Evolutionary conservation across 2,329 filamentous ascomycete species (phyloP), one percentile per base, ranked within the genome.

Genomic region (Blastomyces silverae): DNA sequence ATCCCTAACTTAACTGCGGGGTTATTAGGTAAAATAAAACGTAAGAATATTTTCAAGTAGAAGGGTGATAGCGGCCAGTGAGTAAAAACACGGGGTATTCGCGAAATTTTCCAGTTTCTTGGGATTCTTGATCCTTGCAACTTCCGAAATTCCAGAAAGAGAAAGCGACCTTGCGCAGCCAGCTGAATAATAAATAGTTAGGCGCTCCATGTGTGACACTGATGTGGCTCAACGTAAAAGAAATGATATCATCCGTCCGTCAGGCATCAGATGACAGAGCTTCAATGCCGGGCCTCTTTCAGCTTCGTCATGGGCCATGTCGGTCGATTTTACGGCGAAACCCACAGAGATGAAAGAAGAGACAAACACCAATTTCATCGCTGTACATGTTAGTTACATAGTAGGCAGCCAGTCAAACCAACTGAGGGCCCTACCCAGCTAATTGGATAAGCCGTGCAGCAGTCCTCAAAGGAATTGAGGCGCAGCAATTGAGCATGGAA

Each of bases 381-480:
- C 3, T 37, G 34, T n/a, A n/a, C n/a, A n/a, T n/a, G n/a, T n/a
- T n/a, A n/a, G n/a, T n/a, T n/a, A n/a, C n/a, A n/a, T n/a, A n/a
- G n/a, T 37, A 37, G 15, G 42, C 17, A n/a, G 42, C 42, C 42
- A 20, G 42, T 46, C 42, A 17, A 20, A 37, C 2, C 10, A 6
- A 15, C 10, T 52, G 48, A 52, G n/a, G n/a, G 48, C n/a, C 28
- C 11, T 52, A 28, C n/a, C 77, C 77, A 79, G 39, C 77, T 77
- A 42, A 79, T 71, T 13, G 69, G 71, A 62, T 79, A 28, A 5
- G 1, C 22, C 25, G 13, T 52, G 48, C 48, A 52, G 48, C 2
- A 52, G 4, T 3, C 7, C 48, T 1, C 6, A 25, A 22, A 8
- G n/a, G 5, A 17, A 17, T 28, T 22, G 48, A 52, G 48, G 48